phyloP scores from a whole-genome alignment of 2,329 filamentous ascomycete genomes.

The Fonsecaea nubica region DNA sequence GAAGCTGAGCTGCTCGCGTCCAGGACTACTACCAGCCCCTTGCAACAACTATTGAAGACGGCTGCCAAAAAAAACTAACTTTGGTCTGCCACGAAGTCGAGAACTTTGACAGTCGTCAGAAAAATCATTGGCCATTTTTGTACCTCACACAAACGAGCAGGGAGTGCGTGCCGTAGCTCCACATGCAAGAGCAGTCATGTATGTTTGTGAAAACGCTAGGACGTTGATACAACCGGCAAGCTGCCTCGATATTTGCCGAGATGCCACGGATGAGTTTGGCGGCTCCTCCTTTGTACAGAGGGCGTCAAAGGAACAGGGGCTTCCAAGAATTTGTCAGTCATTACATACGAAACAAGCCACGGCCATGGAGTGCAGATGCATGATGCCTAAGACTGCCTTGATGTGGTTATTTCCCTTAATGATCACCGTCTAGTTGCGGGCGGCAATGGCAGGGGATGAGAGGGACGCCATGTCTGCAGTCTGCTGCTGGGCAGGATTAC shows the following conservation, averaged over 20 bases:
- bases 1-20: background rate
- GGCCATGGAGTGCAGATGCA: background rate
- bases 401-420: background rate
- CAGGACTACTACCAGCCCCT: background rate
- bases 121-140: background rate
- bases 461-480: background rate
- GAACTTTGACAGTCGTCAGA: background rate
- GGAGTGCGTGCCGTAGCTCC: background rate
- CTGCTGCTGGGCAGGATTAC: background rate
- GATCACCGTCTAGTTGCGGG: background rate
- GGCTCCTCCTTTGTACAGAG: background rate
- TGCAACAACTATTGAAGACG: background rate
- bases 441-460: background rate
- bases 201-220: background rate
- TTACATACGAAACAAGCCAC: background rate
- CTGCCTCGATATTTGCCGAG: background rate
- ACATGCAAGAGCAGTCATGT: background rate
- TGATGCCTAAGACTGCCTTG: background rate
- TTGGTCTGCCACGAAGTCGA: background rate
- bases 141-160: background rate
- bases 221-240: background rate
- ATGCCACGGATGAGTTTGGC: background rate
- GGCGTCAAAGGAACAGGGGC: background rate
- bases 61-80: background rate
- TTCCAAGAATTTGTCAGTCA: background rate